phyloP scores from a whole-genome alignment of 2,329 filamentous ascomycete genomes.

The Talaromyces sp. region DNA sequence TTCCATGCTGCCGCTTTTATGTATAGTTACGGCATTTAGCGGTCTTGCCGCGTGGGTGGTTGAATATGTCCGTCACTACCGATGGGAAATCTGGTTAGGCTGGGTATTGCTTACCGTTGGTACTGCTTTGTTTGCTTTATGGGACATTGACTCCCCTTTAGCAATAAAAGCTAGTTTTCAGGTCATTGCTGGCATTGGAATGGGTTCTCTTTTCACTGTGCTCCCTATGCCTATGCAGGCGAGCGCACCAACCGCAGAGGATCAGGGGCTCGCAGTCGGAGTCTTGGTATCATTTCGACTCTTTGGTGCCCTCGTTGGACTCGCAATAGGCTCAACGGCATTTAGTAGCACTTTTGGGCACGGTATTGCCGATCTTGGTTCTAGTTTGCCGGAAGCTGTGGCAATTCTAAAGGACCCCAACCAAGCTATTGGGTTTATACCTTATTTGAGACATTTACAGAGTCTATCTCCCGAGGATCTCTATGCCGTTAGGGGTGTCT shows the following conservation, averaged over 20 bases:
- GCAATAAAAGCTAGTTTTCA: neutral
- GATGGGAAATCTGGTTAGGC: constrained; percentile 9
- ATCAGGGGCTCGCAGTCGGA: constrained; percentile 12
- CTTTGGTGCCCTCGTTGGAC: constrained; percentile 11
- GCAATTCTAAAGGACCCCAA: neutral
- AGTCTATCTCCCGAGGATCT: neutral
- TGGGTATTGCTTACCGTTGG: constrained; percentile 33
- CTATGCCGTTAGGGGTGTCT: neutral
- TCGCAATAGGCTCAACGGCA: constrained; percentile 1
- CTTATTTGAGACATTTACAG: neutral
- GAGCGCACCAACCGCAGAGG: neutral
- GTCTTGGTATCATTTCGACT: constrained; percentile 24
- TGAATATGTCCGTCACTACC: constrained; percentile 38
- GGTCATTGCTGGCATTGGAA: constrained; percentile 18
- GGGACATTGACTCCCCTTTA: constrained; percentile 37
- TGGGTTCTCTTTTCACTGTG: constrained; percentile 8
- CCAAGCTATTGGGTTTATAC: constrained; percentile 7
- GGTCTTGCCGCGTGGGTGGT: constrained; percentile 36
- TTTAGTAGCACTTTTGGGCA: constrained; percentile 22
- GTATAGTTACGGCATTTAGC: constrained; percentile 6
- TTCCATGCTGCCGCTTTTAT: constrained; percentile 5
- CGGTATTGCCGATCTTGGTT: neutral
- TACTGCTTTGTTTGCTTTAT: constrained; percentile 37
- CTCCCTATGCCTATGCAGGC: constrained; percentile 13
- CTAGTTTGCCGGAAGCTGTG: neutral